Evolutionary conservation across 2,329 filamentous ascomycete genomes (phyloP), one percentile per base, ranked within the genome.

Genomic region (Botrytis deweyae): DNA sequence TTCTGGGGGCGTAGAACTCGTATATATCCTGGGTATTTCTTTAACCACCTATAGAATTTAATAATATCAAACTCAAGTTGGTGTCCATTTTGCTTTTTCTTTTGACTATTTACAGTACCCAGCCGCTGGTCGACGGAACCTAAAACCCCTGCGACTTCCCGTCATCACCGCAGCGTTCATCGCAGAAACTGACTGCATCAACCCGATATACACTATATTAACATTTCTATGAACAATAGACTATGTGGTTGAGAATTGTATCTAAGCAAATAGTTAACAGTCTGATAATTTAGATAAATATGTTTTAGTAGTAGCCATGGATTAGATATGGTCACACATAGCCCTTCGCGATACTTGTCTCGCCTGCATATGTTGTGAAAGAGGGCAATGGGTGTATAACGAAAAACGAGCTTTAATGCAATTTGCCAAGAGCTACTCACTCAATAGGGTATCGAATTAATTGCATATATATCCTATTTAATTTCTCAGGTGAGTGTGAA

Each of bases 1-100:
- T 86, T 42, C 8, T 58, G 52, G 18, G 38, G 52, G 66, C n/a
- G 49, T 42, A 29, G 86, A 73, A 33, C 38, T 69, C 40, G 38
- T 69, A 44, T 69, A 69, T 58, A 69, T 42, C 38, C 46, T 49
- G 20, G 25, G 18, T 9, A 16, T 58, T 25, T 33, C 3, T 58
- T 68, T 42, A 14, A 33, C 22, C 12, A 55, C 7, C 20, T 58
- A 33, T 44, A 69, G 10, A 58, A 59, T 14, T 58, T 33, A 69
- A 68, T 68, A 58, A 58, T 58, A 25, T 58, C 55, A 33, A 18
- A 58, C 65, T 40, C 25, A 40, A 55, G 40, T 58, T 18, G 20
- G 46, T 29, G 14, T 29, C 10, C n/a, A 65, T 22, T 33, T 46
- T 58, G 18, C 9, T 14, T 29, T 55, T 58, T 29, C 14, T 58